Evolutionary conservation across 345 rosid species (phyloP).

Genomic region (Aquilaria malaccensis): DNA sequence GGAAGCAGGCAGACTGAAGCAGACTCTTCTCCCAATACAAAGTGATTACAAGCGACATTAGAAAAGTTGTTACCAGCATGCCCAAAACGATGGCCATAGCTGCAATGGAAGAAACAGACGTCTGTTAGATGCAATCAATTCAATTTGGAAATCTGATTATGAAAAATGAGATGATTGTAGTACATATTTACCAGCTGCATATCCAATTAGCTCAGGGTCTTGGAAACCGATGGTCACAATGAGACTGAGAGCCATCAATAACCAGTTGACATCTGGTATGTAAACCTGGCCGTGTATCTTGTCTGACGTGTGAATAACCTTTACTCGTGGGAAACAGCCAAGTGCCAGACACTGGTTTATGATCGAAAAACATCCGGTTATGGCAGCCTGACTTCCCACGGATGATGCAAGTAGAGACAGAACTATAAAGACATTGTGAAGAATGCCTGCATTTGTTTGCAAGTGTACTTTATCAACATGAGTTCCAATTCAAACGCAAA

Average conservation of each 20-base stretch:
- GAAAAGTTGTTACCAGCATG: constrained; percentile 55
- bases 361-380: constrained; percentile 59
- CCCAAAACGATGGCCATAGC: constrained; percentile 48
- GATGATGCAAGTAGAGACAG: constrained; percentile 47
- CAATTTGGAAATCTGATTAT: background rate
- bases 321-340: constrained; percentile 49
- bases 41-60: constrained; percentile 56
- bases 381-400: constrained; percentile 52
- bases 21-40: constrained; percentile 45
- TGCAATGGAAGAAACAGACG: constrained; percentile 14
- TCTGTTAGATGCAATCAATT: background rate
- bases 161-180: background rate
- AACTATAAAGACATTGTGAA: constrained; percentile 28
- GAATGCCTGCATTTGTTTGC: constrained; percentile 23
- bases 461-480: constrained; percentile 11
- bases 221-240: constrained; percentile 36
- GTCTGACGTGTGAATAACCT: constrained; percentile 54
- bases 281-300: constrained; percentile 51
- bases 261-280: constrained; percentile 56
- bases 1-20: constrained; percentile 31
- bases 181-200: constrained; percentile 38
- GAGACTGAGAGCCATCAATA: constrained; percentile 53
- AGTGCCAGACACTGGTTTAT: constrained; percentile 59
- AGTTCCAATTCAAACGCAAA: background rate
- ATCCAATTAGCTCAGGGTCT: constrained; percentile 28